Conservation (phyloP, 495 filamentous ascomycete genomes). For the Aspergillus diversus region DNA sequence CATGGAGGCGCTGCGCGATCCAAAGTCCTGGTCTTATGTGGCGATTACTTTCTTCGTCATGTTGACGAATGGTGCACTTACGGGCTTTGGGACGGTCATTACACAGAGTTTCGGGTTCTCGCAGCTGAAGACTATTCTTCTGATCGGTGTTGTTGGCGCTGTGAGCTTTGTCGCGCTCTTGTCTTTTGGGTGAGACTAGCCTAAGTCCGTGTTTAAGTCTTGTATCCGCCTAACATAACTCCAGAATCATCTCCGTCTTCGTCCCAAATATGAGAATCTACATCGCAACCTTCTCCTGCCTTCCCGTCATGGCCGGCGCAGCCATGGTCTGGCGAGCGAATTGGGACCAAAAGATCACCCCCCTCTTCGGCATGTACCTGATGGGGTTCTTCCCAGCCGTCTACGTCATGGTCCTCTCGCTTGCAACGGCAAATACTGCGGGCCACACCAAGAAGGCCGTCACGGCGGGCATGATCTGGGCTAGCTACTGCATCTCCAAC, state of each 20-base stretch:
- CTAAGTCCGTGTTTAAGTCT: no score
- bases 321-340: slow-evolving; percentile 53
- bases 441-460: slow-evolving; percentile 64
- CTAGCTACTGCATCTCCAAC: background rate
- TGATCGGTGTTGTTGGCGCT: slow-evolving; percentile 17
- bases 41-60: slow-evolving; percentile 37
- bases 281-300: slow-evolving; percentile 47
- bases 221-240: slow-evolving; percentile 42
- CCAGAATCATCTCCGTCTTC: slow-evolving; percentile 40
- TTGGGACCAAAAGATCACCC: slow-evolving; percentile 39
- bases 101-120: slow-evolving; percentile 62
- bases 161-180: background rate
- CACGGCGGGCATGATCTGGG: slow-evolving; percentile 50
- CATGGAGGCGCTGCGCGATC: slow-evolving; percentile 50
- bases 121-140: slow-evolving; percentile 36
- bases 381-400: slow-evolving; percentile 62
- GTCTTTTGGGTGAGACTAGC: background rate
- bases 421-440: slow-evolving; percentile 56
- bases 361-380: slow-evolving; percentile 55
- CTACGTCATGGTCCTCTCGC: slow-evolving; percentile 57
- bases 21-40: slow-evolving; percentile 50
- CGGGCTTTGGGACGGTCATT: slow-evolving; percentile 61
- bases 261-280: slow-evolving; percentile 49
- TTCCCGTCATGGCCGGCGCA: slow-evolving; percentile 53
- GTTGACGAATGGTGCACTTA: slow-evolving; percentile 51